Evolutionary conservation across 2,329 filamentous ascomycete genomes (phyloP), one percentile per base, ranked within the genome.

Genomic region (Scortechinia acanthostroma): DNA sequence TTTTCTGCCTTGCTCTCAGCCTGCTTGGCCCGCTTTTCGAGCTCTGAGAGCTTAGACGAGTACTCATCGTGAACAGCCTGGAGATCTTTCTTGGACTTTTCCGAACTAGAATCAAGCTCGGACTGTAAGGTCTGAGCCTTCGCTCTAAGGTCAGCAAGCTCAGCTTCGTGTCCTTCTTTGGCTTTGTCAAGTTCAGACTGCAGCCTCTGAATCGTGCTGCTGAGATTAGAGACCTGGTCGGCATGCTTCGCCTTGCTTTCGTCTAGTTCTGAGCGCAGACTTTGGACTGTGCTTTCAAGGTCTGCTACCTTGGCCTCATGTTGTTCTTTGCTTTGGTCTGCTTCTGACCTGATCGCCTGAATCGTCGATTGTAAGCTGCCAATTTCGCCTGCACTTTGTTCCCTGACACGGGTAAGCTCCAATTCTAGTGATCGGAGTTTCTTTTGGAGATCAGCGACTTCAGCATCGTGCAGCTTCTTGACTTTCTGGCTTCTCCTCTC

Each of bases 1-100:
- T 50, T 51, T 20, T 49, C 49, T 21, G 42, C 45, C 6, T 51
- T 49, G 40, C 16, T 33, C 22, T 42, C 45, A 3, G 30, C 47
- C 3, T 49, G 46, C n/a, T 46, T 40, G 33, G 43, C 45, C 4
- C 51, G 53, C 19, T 44, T 22, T 13, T 20, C 45, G 3, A 25
- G 21, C 14, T 23, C n/a, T n/a, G 16, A 21, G 5, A 35, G 37
- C 6, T 17, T 22, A 10, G 45, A 40, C 19, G 40, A 19, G n/a
- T 47, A 17, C 19, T 42, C 22, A 22, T 45, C 42, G 6, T 40
- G 14, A 17, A 19, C 17, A 17, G 17, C 35, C 6, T 40, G 6
- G 35, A 17, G 6, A 19, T 40, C 35, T 6, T 40, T 10, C 35
- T 6, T 13, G 10, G 35, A 40, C 20, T 40, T 40, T 15, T 40